These are phyloP conservation scores for Eremomyces bilateralis DNA, from an alignment of 495 filamentous ascomycete species.

Conservation along the genomic window DNA sequence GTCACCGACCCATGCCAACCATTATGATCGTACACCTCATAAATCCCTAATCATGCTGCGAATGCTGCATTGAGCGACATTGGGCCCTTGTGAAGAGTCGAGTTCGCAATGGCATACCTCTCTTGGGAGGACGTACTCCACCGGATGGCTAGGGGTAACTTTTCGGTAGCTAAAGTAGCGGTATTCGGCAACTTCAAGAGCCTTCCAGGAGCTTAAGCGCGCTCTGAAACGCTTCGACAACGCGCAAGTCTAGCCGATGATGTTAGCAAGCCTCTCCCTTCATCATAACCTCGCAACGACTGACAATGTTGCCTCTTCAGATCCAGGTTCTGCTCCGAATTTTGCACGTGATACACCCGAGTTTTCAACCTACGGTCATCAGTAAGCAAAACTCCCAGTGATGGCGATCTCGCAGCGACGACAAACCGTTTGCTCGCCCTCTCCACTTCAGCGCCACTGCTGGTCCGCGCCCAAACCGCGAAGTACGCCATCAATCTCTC, in stretches of 20 bases:
- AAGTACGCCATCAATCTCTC: constrained; percentile 29
- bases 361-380: constrained; percentile 39
- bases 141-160: too few relatives aligned
- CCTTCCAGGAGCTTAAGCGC: constrained; percentile 42
- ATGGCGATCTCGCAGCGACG: neutral
- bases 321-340: constrained; percentile 41
- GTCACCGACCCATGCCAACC: too few relatives aligned
- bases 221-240: constrained; percentile 62
- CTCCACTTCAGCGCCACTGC: constrained; percentile 43
- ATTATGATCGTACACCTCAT: too few relatives aligned
- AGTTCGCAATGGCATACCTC: neutral
- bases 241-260: constrained; percentile 41
- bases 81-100: neutral
- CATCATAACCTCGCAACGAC: constrained; percentile 9
- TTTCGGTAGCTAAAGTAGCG: neutral
- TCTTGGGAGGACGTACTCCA: too few relatives aligned
- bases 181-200: neutral
- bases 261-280: constrained; percentile 4
- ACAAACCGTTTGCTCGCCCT: constrained; percentile 43
- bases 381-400: neutral
- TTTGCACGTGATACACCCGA: constrained; percentile 48
- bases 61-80: neutral
- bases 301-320: constrained; percentile 56
- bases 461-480: constrained; percentile 43
- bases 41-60: neutral